phyloP scores from a whole-genome alignment of 139 green algal genomes.

The Desmodesmus armatus region DNA sequence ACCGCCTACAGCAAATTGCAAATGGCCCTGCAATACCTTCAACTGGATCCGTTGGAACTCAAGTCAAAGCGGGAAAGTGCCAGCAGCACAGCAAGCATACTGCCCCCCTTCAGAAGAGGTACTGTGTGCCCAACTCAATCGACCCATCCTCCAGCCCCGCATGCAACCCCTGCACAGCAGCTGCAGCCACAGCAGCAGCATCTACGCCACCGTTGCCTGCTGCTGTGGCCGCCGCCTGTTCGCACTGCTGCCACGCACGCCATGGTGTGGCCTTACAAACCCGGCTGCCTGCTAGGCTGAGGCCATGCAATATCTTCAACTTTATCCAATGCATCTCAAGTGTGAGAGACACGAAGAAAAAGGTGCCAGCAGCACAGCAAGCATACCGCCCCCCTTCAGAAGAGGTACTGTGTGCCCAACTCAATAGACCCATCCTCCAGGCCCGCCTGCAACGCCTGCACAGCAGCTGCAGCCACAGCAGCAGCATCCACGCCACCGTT shows the following conservation, averaged over 20 bases:
- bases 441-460: background rate
- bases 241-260: background rate
- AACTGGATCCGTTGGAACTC: too few relatives aligned
- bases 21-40: too few relatives aligned
- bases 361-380: too few relatives aligned
- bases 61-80: too few relatives aligned
- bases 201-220: background rate
- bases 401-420: conserved; percentile 9
- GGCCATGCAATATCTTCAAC: too few relatives aligned
- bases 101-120: background rate
- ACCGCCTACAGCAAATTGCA: too few relatives aligned
- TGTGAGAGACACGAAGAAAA: too few relatives aligned
- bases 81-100: too few relatives aligned
- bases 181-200: conserved; percentile 4
- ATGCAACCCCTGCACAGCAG: background rate
- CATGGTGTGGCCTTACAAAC: conserved; percentile 23
- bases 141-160: background rate
- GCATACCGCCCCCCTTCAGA: background rate
- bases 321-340: too few relatives aligned
- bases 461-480: background rate
- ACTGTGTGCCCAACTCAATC: background rate
- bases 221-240: background rate
- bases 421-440: background rate
- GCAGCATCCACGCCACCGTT: background rate
- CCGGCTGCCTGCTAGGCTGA: conserved; percentile 23